Evolutionary conservation across 2,329 filamentous ascomycete genomes (phyloP), one percentile per base, ranked within the genome.

Genomic region (Phialocephala sp.): DNA sequence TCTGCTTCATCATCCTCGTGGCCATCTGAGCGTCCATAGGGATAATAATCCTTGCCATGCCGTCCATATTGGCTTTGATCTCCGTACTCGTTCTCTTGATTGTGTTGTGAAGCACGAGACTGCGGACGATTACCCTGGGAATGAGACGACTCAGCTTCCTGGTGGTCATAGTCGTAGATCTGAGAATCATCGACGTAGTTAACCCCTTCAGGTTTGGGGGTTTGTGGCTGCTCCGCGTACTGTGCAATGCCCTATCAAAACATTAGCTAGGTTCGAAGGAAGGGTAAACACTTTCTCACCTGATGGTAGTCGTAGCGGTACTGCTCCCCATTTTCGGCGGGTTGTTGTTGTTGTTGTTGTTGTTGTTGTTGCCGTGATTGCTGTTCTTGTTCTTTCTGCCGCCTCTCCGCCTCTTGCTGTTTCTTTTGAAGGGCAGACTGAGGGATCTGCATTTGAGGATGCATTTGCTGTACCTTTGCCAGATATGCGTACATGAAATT

Each of bases 401-500:
- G 82, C 74, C 78, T 79, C 71, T 75, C 81, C 70, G 85, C 84
- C 62, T 87, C 84, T 67, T 88, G 85, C 60, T 86, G 82, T 74
- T 87, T 87, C 76, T 91, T 89, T 73, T 93, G 93, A 41, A 91
- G 89, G 18, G 84, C 82, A 60, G 91, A 94, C 41, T 91, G 87
- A n/a, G 92, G 92, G 52, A 97, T 89, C 74, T 96, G 92, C 80
- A 97, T 92, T 75, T 97, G 92, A 52, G 95, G 95, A 78, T 99
- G 95, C 92, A 97, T 97, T 74, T 96, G 93, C 80, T 99, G 95
- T 55, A 99, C 95, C 78, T 98, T 99, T 68, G 95, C 95, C 70
- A 99, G 86, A 77, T 99, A 99, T 64, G 93, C 95, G 81, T 99
- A 99, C 95, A 99, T 99, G 79, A 99, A 99, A 78, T 99, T 99